phyloP scores from a whole-genome alignment of 2,329 filamentous ascomycete species.

The Aspergillus sp. region DNA sequence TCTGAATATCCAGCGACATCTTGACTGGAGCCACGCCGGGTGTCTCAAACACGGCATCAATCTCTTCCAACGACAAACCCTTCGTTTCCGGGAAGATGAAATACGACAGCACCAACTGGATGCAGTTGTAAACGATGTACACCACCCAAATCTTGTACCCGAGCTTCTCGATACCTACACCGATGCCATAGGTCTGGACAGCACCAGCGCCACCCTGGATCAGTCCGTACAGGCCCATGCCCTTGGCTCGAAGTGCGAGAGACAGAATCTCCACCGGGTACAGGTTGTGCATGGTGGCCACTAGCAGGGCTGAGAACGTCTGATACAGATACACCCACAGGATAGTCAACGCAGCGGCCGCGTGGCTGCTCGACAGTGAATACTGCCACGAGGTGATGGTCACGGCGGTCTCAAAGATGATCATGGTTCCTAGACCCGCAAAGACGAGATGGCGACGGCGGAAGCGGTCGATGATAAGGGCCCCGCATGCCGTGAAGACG shows the following conservation, averaged over 20 bases:
- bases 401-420: slow-evolving; percentile 45
- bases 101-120: slow-evolving; percentile 49
- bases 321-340: slow-evolving; percentile 52
- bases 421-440: slow-evolving; percentile 42
- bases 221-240: slow-evolving; percentile 47
- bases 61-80: slow-evolving; percentile 54
- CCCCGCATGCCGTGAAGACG: slow-evolving; percentile 46
- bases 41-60: slow-evolving; percentile 58
- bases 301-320: slow-evolving; percentile 45
- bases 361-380: slow-evolving; percentile 23
- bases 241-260: slow-evolving; percentile 45
- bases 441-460: slow-evolving; percentile 48
- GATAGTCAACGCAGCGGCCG: slow-evolving; percentile 43
- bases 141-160: slow-evolving; percentile 54
- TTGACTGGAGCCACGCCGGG: slow-evolving; percentile 43
- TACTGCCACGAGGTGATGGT: slow-evolving; percentile 52
- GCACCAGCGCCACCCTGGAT: slow-evolving; percentile 47
- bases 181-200: slow-evolving; percentile 48
- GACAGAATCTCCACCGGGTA: slow-evolving; percentile 48
- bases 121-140: slow-evolving; percentile 50
- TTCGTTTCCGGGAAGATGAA: slow-evolving; percentile 56
- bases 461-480: slow-evolving; percentile 45
- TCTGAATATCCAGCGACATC: slow-evolving; percentile 43
- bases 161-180: slow-evolving; percentile 46
- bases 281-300: slow-evolving; percentile 51